These are phyloP conservation scores for Acer campestre DNA, from an alignment of 345 rosid species.

Conservation along the genomic window DNA sequence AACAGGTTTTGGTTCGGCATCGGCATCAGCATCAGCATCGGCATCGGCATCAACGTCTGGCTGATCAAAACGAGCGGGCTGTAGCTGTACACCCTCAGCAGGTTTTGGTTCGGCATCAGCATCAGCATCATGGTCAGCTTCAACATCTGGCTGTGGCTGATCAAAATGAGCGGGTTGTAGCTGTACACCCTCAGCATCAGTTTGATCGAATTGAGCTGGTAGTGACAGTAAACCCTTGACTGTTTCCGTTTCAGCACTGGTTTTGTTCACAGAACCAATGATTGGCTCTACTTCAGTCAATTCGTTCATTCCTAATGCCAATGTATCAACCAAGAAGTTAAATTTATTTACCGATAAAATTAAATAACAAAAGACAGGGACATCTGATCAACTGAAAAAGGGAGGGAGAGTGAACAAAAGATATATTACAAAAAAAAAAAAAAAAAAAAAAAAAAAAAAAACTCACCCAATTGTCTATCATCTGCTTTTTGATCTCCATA, in stretches of 20 bases:
- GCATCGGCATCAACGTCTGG: not conserved
- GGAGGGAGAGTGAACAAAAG: not conserved
- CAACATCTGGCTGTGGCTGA: not conserved
- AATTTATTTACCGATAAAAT: slow-evolving; percentile 1
- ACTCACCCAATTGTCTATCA: slow-evolving; percentile 41
- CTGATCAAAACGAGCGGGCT: not conserved
- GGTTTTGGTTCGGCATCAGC: no score
- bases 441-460: not conserved
- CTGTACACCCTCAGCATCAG: slow-evolving; percentile 2
- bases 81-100: slow-evolving; percentile 6
- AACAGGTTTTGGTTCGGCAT: not conserved
- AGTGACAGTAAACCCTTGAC: not conserved
- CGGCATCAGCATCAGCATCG: not conserved
- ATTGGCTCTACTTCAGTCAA: slow-evolving; percentile 16
- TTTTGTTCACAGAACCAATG: not conserved
- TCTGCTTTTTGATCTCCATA: slow-evolving; percentile 31
- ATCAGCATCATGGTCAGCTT: slow-evolving; percentile 14
- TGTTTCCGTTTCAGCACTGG: not conserved
- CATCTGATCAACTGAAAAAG: not conserved
- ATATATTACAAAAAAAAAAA: not conserved
- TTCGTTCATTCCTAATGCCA: slow-evolving; percentile 8
- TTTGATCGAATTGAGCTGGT: not conserved
- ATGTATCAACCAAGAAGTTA: slow-evolving; percentile 1
- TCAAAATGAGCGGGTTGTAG: not conserved
- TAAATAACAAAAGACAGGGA: not conserved